Percentiles rank a stretch among this genome's conserved stretches.
These are phyloP conservation scores for Thraustochytrium sp. DNA, from an alignment of 352 stramenopile species.

Conservation along the genomic window DNA sequence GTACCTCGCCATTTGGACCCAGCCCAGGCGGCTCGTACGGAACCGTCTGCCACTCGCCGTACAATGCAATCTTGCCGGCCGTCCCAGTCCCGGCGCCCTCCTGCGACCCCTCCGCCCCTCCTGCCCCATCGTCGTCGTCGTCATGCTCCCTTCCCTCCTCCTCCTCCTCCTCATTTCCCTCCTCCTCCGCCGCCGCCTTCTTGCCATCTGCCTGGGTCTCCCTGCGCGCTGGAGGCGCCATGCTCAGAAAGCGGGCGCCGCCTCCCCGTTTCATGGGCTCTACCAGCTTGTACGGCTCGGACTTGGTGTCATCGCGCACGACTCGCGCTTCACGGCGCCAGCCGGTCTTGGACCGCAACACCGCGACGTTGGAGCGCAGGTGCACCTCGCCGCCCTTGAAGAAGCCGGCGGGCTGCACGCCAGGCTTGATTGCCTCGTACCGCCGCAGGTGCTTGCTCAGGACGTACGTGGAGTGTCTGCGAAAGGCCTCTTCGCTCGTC, in stretches of 20 bases:
- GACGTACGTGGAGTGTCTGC: conserved; percentile 68
- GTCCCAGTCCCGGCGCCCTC: neutral
- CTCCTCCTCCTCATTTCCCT: conserved; percentile 44
- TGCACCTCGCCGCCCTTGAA: conserved; percentile 71
- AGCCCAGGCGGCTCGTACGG: conserved; percentile 57
- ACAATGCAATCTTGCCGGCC: conserved; percentile 53
- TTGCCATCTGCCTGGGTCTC: neutral
- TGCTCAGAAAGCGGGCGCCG: neutral
- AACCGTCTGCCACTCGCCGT: conserved; percentile 69
- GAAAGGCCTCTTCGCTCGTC: conserved; percentile 66
- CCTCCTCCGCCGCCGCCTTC: neutral
- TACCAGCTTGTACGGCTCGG: conserved; percentile 58
- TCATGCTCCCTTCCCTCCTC: neutral
- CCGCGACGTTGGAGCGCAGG: conserved; percentile 60
- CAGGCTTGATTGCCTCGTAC: conserved; percentile 65
- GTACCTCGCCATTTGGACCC: conserved; percentile 59
- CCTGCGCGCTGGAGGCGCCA: neutral
- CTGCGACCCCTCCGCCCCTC: too few species aligned
- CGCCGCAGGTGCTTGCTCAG: conserved; percentile 64
- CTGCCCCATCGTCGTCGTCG: conserved; percentile 45
- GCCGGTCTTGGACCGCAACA: conserved; percentile 59
- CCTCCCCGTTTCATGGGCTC: conserved; percentile 20
- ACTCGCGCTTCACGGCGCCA: conserved; percentile 65
- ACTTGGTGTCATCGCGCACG: conserved; percentile 57
- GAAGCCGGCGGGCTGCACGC: conserved; percentile 59